Base-by-base conservation (phyloP, 441 rosid genomes). In the Dalechampia spathulata region DNA sequence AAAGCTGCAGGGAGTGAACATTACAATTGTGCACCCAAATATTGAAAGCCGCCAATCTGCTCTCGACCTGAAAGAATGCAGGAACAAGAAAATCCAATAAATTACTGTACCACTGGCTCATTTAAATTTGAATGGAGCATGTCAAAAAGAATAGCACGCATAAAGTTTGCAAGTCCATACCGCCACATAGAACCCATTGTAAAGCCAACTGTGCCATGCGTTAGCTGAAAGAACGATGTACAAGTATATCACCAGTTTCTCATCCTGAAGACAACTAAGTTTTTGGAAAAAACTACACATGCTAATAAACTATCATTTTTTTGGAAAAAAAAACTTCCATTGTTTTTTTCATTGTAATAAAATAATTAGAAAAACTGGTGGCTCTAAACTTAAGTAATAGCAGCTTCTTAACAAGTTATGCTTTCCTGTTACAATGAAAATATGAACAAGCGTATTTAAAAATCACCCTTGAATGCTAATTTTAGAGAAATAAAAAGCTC, bases 111-210 rank as follows among this genome's bases (percentile, higher is more conserved):
- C 56, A 19, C 23, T 26, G 41, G 39, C 59, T 37, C 27, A 41
- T 39, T 52, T 12, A 42, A 51, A 61, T 56, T 57, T 26, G 22
- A 43, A 14, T 41, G 39, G 6, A 48, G 38, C 4, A 26, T 19
- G 45, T 14, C 58, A 39, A 52, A 34, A 34, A 21, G 19, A 28
- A 34, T 16, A 22, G 14, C 28, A 40, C 23, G 14, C 10, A 44
- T 7, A 36, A 37, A 43, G 55, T 11, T 43, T 37, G 15, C 38
- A 55, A 32, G 42, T 26, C 22, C 61, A 47, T 73, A 92, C 98
- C 94, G 88, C 98, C 96, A 88, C 56, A 88, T 54, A 43, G 87
- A 74, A 54, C 96, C 98, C 73, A 92, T 80, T 4, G 87, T 68
- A 48, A 86, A 83, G 54, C 98, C 98, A 60, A 84, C 76, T 52